A percentile compares a stretch with the other conserved stretches of the same genome.
Conservation (phyloP, 2,329 filamentous ascomycete species). For the Cryphonectria carpinicola region DNA sequence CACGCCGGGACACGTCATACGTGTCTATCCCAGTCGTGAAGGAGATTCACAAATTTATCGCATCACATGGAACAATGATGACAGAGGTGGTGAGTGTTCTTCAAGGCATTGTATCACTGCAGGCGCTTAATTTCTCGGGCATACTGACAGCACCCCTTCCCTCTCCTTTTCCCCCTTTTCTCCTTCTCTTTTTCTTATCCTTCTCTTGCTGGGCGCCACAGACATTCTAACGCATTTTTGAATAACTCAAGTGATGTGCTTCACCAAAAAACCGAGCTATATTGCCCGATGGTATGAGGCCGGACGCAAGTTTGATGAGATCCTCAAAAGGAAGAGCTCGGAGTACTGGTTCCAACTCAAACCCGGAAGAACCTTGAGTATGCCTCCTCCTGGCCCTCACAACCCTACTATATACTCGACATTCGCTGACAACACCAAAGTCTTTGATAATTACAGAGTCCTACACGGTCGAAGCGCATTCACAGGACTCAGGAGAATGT, state of each 20-base stretch:
- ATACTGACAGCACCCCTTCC: not conserved
- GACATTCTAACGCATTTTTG: not conserved
- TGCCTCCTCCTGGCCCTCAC: slow-evolving; percentile 37
- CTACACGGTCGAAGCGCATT: slow-evolving; percentile 86
- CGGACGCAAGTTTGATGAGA: slow-evolving; percentile 71
- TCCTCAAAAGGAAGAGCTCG: slow-evolving; percentile 66
- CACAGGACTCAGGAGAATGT: slow-evolving; percentile 82
- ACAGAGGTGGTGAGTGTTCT: slow-evolving; percentile 59
- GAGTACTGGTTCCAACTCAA: slow-evolving; percentile 81
- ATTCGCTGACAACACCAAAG: slow-evolving; percentile 43
- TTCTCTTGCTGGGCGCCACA: not conserved
- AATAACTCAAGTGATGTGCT: not conserved
- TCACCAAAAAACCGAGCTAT: not conserved
- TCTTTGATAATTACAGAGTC: slow-evolving; percentile 97
- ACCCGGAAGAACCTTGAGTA: slow-evolving; percentile 78
- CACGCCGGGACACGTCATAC: slow-evolving; percentile 72
- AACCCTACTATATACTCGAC: not conserved
- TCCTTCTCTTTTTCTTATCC: not conserved
- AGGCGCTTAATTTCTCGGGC: too few species aligned
- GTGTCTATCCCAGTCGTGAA: slow-evolving; percentile 50
- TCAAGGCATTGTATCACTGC: not conserved
- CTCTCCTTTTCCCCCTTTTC: too few species aligned
- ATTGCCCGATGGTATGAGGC: slow-evolving; percentile 74
- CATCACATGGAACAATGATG: slow-evolving; percentile 92
- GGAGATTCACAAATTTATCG: not conserved